These are phyloP conservation scores for Pulveroboletus sp. DNA, from an alignment of 768 basidiomycete species.

Conservation along the genomic window DNA sequence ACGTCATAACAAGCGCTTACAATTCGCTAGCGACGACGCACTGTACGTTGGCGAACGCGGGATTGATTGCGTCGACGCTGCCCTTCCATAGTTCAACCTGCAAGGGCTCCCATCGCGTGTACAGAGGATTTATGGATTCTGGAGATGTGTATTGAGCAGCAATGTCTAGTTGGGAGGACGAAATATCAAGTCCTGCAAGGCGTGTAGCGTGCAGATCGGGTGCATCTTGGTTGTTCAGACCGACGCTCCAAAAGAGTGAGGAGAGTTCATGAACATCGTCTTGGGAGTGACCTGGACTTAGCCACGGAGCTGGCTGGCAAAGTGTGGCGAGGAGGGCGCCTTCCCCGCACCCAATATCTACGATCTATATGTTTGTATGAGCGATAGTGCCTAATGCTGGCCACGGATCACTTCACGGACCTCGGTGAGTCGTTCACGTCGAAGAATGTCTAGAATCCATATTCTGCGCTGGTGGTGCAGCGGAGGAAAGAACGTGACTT, in stretches of 20 bases:
- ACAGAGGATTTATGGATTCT: slow-evolving; percentile 29
- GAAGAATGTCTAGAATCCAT: slow-evolving; percentile 65
- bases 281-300: slow-evolving; percentile 32
- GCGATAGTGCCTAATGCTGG: not conserved
- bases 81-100: slow-evolving; percentile 72
- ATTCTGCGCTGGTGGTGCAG: slow-evolving; percentile 65
- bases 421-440: slow-evolving; percentile 53
- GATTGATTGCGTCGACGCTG: slow-evolving; percentile 64
- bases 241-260: slow-evolving; percentile 21
- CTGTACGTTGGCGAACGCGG: slow-evolving; percentile 59
- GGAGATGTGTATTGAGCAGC: slow-evolving; percentile 52
- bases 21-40: slow-evolving; percentile 82
- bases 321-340: slow-evolving; percentile 70
- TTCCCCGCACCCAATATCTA: slow-evolving; percentile 86
- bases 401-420: slow-evolving; percentile 32
- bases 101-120: slow-evolving; percentile 66
- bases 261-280: slow-evolving; percentile 20
- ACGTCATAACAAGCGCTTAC: slow-evolving; percentile 42
- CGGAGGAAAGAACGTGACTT: slow-evolving; percentile 66
- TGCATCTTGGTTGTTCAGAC: slow-evolving; percentile 37
- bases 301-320: slow-evolving; percentile 73
- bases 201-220: slow-evolving; percentile 56
- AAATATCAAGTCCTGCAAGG: slow-evolving; percentile 71
- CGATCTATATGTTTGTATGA: slow-evolving; percentile 43
- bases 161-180: slow-evolving; percentile 47